Base-by-base conservation (phyloP, 1,284 basidiomycete genomes). In the Ceratobasidium sp. region DNA sequence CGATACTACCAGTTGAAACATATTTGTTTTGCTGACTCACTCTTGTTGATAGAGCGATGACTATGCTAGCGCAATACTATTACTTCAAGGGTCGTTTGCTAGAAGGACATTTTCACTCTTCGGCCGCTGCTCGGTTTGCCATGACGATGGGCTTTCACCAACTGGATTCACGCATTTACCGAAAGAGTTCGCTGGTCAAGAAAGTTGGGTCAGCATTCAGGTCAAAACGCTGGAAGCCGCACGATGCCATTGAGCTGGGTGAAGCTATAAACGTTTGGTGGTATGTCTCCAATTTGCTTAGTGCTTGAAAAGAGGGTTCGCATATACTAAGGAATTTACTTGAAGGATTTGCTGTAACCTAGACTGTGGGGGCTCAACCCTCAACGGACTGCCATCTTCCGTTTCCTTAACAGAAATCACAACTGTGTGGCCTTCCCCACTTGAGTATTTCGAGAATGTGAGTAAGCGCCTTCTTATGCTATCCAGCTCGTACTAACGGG, bases 61-160 rank as follows among this genome's bases (percentile, higher is more conserved):
- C 11, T 69, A 44, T 57, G 49, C 54, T 69, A 13, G 66, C 52
- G 6, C 26, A 44, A 28, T 93, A 93, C 79, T 91, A 90, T 80
- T 82, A 91, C 35, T 87, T 89, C 35, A 91, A 89, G 76, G 91
- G 90, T 9, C 86, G 91, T 41, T 80, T 89, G 7, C 80, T 89
- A 23, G 91, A 93, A 78, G 91, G 91, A 7, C 88, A 88, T 77
- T 90, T 89, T 78, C 89, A 92, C 78, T 86, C 87, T 0, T 88
- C 87, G 73, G 86, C 88, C 0, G 91, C 66, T 26, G 57, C 66
- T 28, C 50, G 32, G 28, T 57, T 69, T 32, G 66, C 66, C 7
- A 38, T 57, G 23, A 14, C 52, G 4, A 16, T 69, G 1, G 50
- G 50, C 16, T 11, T 69, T 5, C 50, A 69, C 23, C 43, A 35